Conservation (phyloP, 148 eudicot species). For the Arbutus unedo region DNA sequence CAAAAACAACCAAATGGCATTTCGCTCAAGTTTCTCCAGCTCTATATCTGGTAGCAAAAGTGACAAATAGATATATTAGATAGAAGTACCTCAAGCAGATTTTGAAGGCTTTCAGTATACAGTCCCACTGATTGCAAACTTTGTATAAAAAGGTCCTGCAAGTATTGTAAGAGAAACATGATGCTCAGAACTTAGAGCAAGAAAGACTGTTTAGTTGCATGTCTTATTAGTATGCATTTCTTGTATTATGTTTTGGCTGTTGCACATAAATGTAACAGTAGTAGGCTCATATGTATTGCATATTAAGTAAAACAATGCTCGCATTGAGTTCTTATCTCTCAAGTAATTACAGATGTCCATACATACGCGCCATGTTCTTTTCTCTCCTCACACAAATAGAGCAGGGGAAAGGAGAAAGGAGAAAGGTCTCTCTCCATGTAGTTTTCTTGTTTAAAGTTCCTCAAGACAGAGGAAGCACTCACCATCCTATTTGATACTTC, state of each 20-base stretch:
- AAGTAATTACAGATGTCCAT: background rate
- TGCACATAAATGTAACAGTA: background rate
- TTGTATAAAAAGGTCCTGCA: constrained; percentile 90
- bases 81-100: constrained; percentile 73
- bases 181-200: background rate
- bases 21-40: constrained; percentile 11
- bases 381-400: background rate
- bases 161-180: constrained; percentile 11
- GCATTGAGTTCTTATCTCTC: background rate
- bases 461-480: too few relatives aligned
- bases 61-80: background rate
- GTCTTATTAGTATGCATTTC: background rate
- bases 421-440: background rate
- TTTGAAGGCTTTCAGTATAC: constrained; percentile 67
- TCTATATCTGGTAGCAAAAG: background rate
- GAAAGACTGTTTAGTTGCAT: background rate
- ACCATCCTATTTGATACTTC: background rate
- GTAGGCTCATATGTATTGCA: background rate
- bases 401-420: background rate
- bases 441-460: background rate
- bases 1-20: background rate
- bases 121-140: constrained; percentile 84
- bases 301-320: background rate
- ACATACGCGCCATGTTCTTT: background rate
- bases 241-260: background rate